Conservation (phyloP, 163 green algal genomes). For the Scenedesmus sp. region DNA sequence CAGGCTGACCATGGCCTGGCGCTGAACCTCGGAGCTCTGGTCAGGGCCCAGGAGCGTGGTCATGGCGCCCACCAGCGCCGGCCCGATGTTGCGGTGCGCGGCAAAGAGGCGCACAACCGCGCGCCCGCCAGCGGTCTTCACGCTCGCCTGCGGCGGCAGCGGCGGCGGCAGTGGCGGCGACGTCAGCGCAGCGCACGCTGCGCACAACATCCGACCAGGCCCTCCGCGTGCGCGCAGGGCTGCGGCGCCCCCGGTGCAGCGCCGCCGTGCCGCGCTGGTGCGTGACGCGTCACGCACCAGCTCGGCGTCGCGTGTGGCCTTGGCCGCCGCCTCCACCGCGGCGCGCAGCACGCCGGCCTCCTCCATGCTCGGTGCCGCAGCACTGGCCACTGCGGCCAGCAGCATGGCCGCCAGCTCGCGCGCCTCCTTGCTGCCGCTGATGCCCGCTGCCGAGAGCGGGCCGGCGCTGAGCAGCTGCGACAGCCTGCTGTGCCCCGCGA, state of each 20-base stretch:
- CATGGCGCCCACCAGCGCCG: conserved; percentile 53
- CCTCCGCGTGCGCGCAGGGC: background rate
- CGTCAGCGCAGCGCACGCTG: background rate
- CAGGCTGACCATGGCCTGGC: conserved; percentile 69
- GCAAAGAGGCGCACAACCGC: conserved; percentile 62
- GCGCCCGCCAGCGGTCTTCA: conserved; percentile 68
- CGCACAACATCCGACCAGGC: background rate
- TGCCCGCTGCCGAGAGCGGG: conserved; percentile 44
- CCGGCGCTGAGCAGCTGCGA: conserved; percentile 54
- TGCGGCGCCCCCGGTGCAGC: background rate
- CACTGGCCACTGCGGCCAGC: conserved; percentile 62
- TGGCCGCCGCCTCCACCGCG: conserved; percentile 38
- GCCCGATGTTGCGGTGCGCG: conserved; percentile 11
- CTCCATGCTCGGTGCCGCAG: conserved; percentile 53
- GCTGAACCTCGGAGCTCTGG: conserved; percentile 77
- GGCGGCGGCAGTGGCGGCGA: conserved; percentile 14
- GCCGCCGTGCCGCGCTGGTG: background rate
- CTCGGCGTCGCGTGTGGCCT: conserved; percentile 32
- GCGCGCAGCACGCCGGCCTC: conserved; percentile 45
- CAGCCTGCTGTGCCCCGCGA: conserved; percentile 5
- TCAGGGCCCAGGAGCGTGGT: conserved; percentile 78
- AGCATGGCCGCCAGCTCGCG: conserved; percentile 58
- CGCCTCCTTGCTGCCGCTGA: conserved; percentile 13
- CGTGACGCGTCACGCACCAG: background rate
- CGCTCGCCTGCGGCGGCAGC: conserved; percentile 50